Base-by-base conservation (phyloP, 441 rosid genomes). In the Populus hybrid region DNA sequence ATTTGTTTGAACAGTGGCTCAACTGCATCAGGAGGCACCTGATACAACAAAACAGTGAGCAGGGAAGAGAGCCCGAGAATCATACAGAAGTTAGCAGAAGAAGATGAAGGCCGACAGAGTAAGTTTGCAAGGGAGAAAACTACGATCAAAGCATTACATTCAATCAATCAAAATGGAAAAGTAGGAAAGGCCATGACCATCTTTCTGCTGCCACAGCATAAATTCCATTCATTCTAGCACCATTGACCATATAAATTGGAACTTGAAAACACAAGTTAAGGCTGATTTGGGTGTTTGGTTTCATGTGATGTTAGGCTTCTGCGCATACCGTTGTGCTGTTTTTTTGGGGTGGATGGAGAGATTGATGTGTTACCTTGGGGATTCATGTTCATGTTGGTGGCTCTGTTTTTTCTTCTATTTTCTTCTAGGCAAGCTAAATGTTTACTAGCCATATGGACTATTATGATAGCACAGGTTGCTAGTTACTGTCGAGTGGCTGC, bases 1-100 rank as follows among this genome's bases (percentile, higher is more conserved):
- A 96, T 91, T 87, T 96, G 97, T 84, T 81, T 92, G 80, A 96
- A 94, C 77, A 96, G 85, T 72, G 98, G 94, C 80, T 96, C 95
- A 82, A 90, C 98, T 23, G 94, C 98, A 90, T 94, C 97, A 70
- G 99, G 94, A 83, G 98, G 98, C 72, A 96, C 93, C 99, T 96
- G 79, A 71, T 12, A 79, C 18, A 80, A 71, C 42, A 79, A 79
- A 65, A 30, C 36, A 78, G 61, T 78, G 71, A 80, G 74, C 46
- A 71, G 65, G 50, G 69, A 5, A 2, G 3, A 16, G 40, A 40
- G 20, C 18, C 73, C 32, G 67, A 50, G 24, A 77, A 67, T 0
- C 34, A 32, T 32, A 32, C 34, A 32, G 34, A 30, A 30, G 32
- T 30, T 30, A 30, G 20, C 32, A 9, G 30, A 64, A 20, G 24